A percentile compares a stretch with the other conserved stretches of the same genome.
phyloP scores from a whole-genome alignment of 192 early-diverging fungal genomes.

The Backusella tarrabulga region DNA sequence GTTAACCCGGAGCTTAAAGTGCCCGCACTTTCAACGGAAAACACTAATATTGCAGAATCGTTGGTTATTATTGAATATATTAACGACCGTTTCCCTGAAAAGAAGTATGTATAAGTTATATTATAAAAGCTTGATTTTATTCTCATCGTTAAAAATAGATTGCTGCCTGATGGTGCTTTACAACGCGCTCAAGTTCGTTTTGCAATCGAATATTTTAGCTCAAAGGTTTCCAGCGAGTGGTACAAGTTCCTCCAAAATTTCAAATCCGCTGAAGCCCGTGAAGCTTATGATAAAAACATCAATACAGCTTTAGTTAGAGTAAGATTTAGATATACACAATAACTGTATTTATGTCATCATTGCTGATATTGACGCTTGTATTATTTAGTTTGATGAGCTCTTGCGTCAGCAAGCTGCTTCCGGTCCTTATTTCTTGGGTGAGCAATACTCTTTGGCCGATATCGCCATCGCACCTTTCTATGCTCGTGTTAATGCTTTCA shows the following conservation, averaged over 20 bases:
- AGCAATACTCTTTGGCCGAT: slow-evolving; percentile 48
- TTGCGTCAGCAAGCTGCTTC: slow-evolving; percentile 27
- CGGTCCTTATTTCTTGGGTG: slow-evolving; percentile 48
- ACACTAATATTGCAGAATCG: slow-evolving; percentile 61
- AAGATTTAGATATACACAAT: background rate
- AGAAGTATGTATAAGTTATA: slow-evolving; percentile 38
- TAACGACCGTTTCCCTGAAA: slow-evolving; percentile 58
- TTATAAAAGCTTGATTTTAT: background rate
- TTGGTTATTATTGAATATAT: slow-evolving; percentile 67
- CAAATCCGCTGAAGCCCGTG: slow-evolving; percentile 20
- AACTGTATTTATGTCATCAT: background rate
- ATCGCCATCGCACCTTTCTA: slow-evolving; percentile 44
- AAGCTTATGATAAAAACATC: slow-evolving; percentile 27
- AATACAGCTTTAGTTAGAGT: slow-evolving; percentile 25
- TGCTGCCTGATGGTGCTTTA: slow-evolving; percentile 43
- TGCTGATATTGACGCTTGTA: background rate
- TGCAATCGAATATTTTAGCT: slow-evolving; percentile 42
- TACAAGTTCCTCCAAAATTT: slow-evolving; percentile 27
- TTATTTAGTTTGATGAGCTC: slow-evolving; percentile 37
- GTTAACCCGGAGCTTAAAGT: slow-evolving; percentile 72
- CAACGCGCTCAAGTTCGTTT: slow-evolving; percentile 43
- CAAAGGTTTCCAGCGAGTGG: slow-evolving; percentile 22
- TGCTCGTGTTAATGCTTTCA: slow-evolving; percentile 29
- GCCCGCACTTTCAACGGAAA: slow-evolving; percentile 57
- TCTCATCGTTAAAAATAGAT: slow-evolving; percentile 18